Conservation (phyloP, 2,329 filamentous ascomycete species). For the Diaporthe humulicola region DNA sequence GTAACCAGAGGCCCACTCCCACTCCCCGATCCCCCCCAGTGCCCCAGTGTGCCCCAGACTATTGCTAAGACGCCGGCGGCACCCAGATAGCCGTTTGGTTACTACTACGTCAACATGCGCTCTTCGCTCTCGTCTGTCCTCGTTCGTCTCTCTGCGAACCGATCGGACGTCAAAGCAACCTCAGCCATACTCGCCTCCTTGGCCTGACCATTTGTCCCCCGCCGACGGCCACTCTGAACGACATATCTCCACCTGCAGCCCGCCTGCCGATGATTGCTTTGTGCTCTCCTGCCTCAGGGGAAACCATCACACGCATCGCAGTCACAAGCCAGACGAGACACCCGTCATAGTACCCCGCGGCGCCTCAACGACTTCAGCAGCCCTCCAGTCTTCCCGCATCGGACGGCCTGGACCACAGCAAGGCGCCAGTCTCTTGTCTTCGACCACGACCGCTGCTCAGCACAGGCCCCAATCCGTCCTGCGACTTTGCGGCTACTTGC, state of each 20-base stretch:
- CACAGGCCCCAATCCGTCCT: background rate
- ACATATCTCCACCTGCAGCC: slow-evolving; percentile 7
- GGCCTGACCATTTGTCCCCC: background rate
- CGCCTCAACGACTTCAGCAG: background rate
- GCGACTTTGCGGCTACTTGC: background rate
- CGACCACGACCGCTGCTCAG: background rate
- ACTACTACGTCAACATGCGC: slow-evolving; percentile 29
- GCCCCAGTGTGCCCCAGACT: slow-evolving; percentile 2
- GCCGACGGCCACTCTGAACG: background rate
- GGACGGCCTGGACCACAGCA: background rate
- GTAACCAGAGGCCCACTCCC: background rate
- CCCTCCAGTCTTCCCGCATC: background rate
- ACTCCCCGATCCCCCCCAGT: background rate
- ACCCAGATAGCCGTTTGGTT: slow-evolving; percentile 1
- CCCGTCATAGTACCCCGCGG: background rate
- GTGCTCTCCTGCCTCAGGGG: slow-evolving; percentile 20
- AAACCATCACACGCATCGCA: slow-evolving; percentile 12
- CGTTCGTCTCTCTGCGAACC: background rate
- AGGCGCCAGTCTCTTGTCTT: background rate
- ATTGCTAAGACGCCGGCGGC: slow-evolving; percentile 17
- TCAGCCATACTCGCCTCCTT: background rate
- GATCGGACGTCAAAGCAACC: background rate
- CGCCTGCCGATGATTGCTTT: slow-evolving; percentile 23
- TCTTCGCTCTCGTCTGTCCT: background rate
- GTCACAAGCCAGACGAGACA: slow-evolving; percentile 5